Conservation (phyloP, 2,329 filamentous ascomycete species). For the Talaromyces atroroseus region DNA sequence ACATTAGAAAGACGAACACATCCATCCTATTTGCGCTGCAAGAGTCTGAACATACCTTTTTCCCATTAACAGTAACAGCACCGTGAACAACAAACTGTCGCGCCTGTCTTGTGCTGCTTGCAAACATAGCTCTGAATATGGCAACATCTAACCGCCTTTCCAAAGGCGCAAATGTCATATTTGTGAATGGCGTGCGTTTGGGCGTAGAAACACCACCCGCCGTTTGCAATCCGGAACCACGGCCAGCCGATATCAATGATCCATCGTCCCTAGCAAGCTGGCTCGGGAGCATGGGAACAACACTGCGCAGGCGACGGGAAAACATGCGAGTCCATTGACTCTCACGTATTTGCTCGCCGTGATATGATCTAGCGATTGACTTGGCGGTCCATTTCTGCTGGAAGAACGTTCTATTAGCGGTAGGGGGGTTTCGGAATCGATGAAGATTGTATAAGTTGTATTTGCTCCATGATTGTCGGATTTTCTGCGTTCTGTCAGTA, state of each 20-base stretch:
- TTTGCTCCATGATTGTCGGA: conserved; percentile 96
- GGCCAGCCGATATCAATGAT: conserved; percentile 72
- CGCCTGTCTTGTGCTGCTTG: conserved; percentile 86
- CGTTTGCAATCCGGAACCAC: conserved; percentile 56
- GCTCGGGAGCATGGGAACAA: conserved; percentile 75
- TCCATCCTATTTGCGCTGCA: background rate
- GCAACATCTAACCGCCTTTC: conserved; percentile 92
- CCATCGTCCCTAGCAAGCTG: conserved; percentile 80
- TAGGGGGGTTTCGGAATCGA: conserved; percentile 45
- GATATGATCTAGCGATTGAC: conserved; percentile 74
- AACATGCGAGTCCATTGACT: conserved; percentile 94
- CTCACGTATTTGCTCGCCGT: conserved; percentile 91
- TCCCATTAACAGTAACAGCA: conserved; percentile 90
- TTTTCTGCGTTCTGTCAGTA: conserved; percentile 57
- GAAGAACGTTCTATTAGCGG: conserved; percentile 67
- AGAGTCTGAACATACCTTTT: conserved; percentile 59
- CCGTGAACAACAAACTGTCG: conserved; percentile 93
- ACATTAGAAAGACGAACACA: conserved; percentile 2
- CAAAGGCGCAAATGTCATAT: conserved; percentile 89
- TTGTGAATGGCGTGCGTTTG: conserved; percentile 74
- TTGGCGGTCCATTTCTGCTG: conserved; percentile 98
- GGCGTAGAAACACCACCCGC: conserved; percentile 19
- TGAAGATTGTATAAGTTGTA: conserved; percentile 89
- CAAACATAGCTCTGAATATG: conserved; percentile 88
- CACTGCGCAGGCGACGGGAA: conserved; percentile 69